These are phyloP conservation scores for Dactylellina parvicollis DNA, from an alignment of 2,329 filamentous ascomycete species.

Conservation along the genomic window DNA sequence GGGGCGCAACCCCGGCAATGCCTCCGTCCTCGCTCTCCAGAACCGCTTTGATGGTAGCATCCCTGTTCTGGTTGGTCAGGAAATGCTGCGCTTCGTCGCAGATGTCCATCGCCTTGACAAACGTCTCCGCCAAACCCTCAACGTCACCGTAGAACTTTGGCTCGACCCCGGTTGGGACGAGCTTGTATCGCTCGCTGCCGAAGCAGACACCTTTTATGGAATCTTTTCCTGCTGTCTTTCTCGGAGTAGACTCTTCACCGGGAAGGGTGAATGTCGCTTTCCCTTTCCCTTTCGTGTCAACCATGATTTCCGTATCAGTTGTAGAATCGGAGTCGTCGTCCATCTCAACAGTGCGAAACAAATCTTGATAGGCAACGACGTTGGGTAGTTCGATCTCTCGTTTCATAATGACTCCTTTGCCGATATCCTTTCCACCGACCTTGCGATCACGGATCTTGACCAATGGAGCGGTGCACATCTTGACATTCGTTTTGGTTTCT, in stretches of 20 bases:
- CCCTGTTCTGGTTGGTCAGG: conserved; percentile 12
- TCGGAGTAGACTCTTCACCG: no score
- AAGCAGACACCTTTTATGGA: conserved; percentile 10
- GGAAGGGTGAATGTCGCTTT: neutral
- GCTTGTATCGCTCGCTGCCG: conserved; percentile 33
- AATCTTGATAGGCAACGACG: conserved; percentile 11
- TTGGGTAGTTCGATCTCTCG: conserved; percentile 9
- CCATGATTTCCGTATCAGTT: neutral
- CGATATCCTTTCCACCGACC: neutral
- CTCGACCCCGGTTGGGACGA: neutral
- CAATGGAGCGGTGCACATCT: conserved; percentile 30
- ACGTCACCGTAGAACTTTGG: conserved; percentile 1
- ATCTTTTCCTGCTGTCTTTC: no score
- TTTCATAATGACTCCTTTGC: neutral
- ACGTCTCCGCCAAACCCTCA: neutral
- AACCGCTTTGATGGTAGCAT: conserved; percentile 1
- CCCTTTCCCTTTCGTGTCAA: neutral
- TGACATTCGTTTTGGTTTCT: neutral
- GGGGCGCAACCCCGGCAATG: no score
- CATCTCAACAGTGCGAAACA: conserved; percentile 36
- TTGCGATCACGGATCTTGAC: conserved; percentile 17
- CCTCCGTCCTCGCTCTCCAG: conserved; percentile 1
- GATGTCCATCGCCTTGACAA: conserved; percentile 19
- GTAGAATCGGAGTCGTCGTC: neutral
- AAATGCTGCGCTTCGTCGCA: conserved; percentile 28